Evolutionary conservation across 2,329 filamentous ascomycete genomes (phyloP).

Genomic region (Arthrobotrys conoides): DNA sequence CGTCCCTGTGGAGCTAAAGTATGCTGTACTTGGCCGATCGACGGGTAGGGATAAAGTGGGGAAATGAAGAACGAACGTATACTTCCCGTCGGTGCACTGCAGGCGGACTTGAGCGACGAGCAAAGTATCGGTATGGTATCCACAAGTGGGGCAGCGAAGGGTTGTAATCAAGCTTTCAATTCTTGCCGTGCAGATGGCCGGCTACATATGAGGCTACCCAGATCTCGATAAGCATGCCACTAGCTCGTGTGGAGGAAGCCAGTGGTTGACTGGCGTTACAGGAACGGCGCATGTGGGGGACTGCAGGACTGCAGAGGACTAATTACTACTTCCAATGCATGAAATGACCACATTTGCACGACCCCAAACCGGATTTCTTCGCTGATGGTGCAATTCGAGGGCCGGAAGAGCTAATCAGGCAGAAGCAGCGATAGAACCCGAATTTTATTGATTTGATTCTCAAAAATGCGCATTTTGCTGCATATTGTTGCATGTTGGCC

Average conservation of each 20-base stretch:
- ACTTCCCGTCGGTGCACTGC: constrained; percentile 23
- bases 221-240: constrained; percentile 39
- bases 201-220: constrained; percentile 1
- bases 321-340: neutral
- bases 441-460: constrained; percentile 26
- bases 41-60: constrained; percentile 26
- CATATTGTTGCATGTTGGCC: constrained; percentile 17
- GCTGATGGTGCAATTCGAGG: constrained; percentile 39
- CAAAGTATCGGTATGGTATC: neutral
- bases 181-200: neutral
- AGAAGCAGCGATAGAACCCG: constrained; percentile 19
- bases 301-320: constrained; percentile 6
- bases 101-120: constrained; percentile 1
- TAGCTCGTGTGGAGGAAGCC: constrained; percentile 15
- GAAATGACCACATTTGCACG: constrained; percentile 35
- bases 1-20: neutral
- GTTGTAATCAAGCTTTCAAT: constrained; percentile 27
- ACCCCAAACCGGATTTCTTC: constrained; percentile 30
- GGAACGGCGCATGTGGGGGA: constrained; percentile 32
- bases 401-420: constrained; percentile 39
- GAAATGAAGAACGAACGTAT: neutral
- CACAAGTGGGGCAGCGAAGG: constrained; percentile 2
- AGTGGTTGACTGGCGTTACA: constrained; percentile 10
- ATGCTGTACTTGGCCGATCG: constrained; percentile 16
- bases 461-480: constrained; percentile 38